Evolutionary conservation across 164 flowering plant species (phyloP).

Genomic region (Umbilicus rupestris): DNA sequence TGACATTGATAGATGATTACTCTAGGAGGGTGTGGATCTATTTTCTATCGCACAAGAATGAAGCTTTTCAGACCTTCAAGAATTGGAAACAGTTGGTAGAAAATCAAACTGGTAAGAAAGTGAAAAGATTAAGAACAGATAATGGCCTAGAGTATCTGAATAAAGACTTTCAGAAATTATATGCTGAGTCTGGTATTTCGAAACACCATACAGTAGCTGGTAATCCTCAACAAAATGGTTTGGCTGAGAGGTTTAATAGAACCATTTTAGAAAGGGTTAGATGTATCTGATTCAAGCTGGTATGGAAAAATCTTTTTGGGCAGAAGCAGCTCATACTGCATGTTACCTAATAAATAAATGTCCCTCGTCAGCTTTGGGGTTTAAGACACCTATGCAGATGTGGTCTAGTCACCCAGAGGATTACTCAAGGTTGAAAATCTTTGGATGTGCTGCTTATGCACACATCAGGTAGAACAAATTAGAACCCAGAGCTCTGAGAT

Average conservation of each 20-base stretch:
- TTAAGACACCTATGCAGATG: neutral
- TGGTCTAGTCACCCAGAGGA: neutral
- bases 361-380: neutral
- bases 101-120: conserved; percentile 8
- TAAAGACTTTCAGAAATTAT: neutral
- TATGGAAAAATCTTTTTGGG: neutral
- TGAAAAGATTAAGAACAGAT: conserved; percentile 10
- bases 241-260: neutral
- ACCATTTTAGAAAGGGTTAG: neutral
- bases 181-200: neutral
- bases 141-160: conserved; percentile 12
- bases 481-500: no score
- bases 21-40: conserved; percentile 12
- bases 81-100: conserved; percentile 12
- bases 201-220: neutral
- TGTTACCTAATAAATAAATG: neutral
- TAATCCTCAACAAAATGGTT: conserved; percentile 13
- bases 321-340: no score
- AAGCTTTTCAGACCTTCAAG: conserved; percentile 7
- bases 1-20: conserved; percentile 18
- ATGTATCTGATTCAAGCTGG: neutral
- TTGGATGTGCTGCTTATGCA: neutral
- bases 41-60: conserved; percentile 9
- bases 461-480: no score
- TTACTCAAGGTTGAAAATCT: neutral